Conservation (phyloP, 192 early-diverging fungal species). For the Jimgerdemannia lactiflua region DNA sequence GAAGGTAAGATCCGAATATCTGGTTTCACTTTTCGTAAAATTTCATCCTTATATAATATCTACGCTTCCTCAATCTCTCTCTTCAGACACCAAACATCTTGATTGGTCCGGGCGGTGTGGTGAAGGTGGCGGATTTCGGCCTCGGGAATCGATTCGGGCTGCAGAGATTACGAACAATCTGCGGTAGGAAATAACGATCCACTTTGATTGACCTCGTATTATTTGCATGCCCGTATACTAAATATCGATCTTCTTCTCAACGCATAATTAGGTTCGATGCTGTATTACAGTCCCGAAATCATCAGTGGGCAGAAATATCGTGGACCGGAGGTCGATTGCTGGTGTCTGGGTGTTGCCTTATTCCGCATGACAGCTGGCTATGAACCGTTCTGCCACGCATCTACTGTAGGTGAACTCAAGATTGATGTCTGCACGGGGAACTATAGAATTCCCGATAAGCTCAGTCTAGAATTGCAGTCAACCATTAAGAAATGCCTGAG, state of each 20-base stretch:
- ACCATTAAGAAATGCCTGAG: constrained; percentile 44
- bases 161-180: constrained; percentile 77
- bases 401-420: constrained; percentile 50
- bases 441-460: constrained; percentile 31
- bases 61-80: not conserved
- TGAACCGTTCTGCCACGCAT: constrained; percentile 48
- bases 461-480: constrained; percentile 37
- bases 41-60: not conserved
- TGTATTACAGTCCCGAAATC: constrained; percentile 90
- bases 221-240: not conserved
- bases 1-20: constrained; percentile 60
- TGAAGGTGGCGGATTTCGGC: constrained; percentile 94
- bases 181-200: constrained; percentile 51
- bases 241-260: constrained; percentile 19
- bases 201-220: not conserved
- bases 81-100: constrained; percentile 73
- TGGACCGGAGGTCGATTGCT: constrained; percentile 95
- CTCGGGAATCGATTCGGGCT: constrained; percentile 78
- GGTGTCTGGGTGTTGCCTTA: constrained; percentile 91
- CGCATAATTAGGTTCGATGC: constrained; percentile 66
- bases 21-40: not conserved
- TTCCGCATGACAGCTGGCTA: constrained; percentile 74
- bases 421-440: constrained; percentile 38
- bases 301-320: constrained; percentile 85
- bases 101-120: constrained; percentile 63